A percentile compares a stretch with the other conserved stretches of the same genome.
These are phyloP conservation scores for Metschnikowia baotianmanensis DNA, from an alignment of 805 yeast genomes.

Conservation along the genomic window DNA sequence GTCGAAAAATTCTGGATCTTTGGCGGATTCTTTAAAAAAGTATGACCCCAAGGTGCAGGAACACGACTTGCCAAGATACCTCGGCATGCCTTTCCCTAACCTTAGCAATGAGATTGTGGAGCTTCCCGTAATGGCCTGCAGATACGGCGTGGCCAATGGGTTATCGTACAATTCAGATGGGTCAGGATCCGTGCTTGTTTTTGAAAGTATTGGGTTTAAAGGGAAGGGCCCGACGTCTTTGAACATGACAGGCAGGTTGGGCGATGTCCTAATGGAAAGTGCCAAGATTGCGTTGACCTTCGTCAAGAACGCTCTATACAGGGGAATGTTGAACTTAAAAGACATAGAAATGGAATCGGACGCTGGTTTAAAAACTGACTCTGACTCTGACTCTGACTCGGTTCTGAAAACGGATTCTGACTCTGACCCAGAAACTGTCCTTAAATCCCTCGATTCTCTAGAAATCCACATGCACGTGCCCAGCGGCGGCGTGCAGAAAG, in stretches of 20 bases:
- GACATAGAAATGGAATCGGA: too few relatives aligned
- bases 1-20: slow-evolving; percentile 53
- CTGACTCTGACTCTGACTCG: too few relatives aligned
- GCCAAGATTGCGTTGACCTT: slow-evolving; percentile 76
- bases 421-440: slow-evolving; percentile 27
- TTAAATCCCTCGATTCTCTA: slow-evolving; percentile 47
- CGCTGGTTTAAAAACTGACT: too few relatives aligned
- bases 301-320: slow-evolving; percentile 55
- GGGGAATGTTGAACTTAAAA: slow-evolving; percentile 30
- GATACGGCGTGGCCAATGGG: slow-evolving; percentile 80
- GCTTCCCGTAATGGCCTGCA: slow-evolving; percentile 47
- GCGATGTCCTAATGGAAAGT: slow-evolving; percentile 77
- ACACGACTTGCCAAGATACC: slow-evolving; percentile 60
- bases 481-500: slow-evolving; percentile 46
- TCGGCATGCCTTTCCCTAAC: slow-evolving; percentile 61
- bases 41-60: slow-evolving; percentile 45
- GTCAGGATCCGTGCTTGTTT: slow-evolving; percentile 73
- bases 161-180: slow-evolving; percentile 86
- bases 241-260: slow-evolving; percentile 76
- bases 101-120: slow-evolving; percentile 33
- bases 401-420: too few relatives aligned
- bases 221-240: slow-evolving; percentile 36
- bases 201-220: slow-evolving; percentile 74
- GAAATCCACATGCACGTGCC: slow-evolving; percentile 59
- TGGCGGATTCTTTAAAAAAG: slow-evolving; percentile 14